Base-by-base conservation (phyloP, 2,329 filamentous ascomycete genomes). In the Diplocarpon mali region DNA sequence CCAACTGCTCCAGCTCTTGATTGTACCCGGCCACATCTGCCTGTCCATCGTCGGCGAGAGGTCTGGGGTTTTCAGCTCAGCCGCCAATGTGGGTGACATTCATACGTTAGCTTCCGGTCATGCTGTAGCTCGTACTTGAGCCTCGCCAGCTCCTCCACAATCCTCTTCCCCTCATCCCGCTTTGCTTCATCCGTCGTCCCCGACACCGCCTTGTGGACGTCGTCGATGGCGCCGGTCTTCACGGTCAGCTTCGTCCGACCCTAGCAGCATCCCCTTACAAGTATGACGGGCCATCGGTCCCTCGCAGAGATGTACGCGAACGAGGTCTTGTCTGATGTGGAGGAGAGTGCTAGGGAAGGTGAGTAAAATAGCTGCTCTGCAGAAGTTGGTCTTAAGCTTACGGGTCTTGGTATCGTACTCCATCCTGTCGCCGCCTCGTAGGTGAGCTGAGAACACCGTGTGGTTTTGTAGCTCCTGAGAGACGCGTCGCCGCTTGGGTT, bases 121-220 rank as follows among this genome's bases (percentile, higher is more conserved):
- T 98, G 92, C 62, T 95, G 85, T 36, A 96, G 69, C 67, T 96
- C 90, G 66, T 96, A 95, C 67, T 98, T 98, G 57, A 98, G 72
- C 53, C 73, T 76, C 5, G 82, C 83, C 11, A 98, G 72, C 54
- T 83, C 75, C 60, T 84, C 78, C 35, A 94, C 75, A 48, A 98
- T 88, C 56, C 69, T 71, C 70, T 95, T 95, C 58, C 92, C 92
- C 64, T 96, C 92, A 17, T 75, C 75, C 29, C 72, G 65, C 60
- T 83, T 83, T 47, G 77, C 72, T 9, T 78, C 65, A 41, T 86
- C 77, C 35, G 44, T 51, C 5, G 49, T 53, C 30, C 74, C 69
- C 29, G 70, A 69, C 3, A 83, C 74, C 7, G 84, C 73, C 42
- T 85, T 84, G 67, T 94, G 88, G n/a, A 94, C 73, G 64, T 96